phyloP scores from a whole-genome alignment of 352 stramenopile species.

The Phytopythium delawarense region DNA sequence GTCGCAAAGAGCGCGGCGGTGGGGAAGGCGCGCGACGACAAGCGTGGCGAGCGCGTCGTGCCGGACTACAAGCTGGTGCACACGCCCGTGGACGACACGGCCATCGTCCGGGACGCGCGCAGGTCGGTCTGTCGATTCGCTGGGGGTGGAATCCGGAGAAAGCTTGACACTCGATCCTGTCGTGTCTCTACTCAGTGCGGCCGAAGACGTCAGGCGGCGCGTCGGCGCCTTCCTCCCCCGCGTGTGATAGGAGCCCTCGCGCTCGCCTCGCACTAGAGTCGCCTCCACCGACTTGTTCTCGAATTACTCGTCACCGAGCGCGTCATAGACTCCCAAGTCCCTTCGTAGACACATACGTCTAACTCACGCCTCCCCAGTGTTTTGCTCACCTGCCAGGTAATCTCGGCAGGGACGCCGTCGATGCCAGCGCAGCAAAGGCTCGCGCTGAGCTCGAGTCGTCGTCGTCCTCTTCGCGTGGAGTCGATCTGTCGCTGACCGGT shows the following conservation, averaged over 20 bases:
- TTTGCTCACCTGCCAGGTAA: neutral
- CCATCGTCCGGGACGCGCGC: constrained; percentile 39
- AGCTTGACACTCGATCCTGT: no score
- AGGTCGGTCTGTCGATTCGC: constrained; percentile 20
- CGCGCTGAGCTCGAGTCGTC: neutral
- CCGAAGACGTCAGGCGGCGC: constrained; percentile 24
- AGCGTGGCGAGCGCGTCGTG: constrained; percentile 63
- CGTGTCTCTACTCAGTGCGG: constrained; percentile 13
- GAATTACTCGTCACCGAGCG: neutral
- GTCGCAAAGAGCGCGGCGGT: constrained; percentile 56
- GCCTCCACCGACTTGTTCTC: neutral
- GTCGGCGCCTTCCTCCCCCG: constrained; percentile 29
- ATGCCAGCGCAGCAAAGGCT: neutral
- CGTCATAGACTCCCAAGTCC: neutral
- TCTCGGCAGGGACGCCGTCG: constrained; percentile 2
- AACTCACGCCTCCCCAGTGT: neutral
- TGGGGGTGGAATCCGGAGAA: no score
- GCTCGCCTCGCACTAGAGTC: neutral
- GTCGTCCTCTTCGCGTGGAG: neutral
- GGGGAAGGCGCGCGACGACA: constrained; percentile 69
- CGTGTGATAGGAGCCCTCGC: constrained; percentile 11
- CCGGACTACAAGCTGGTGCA: constrained; percentile 71
- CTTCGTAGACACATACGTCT: neutral
- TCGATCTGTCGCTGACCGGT: neutral
- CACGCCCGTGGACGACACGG: constrained; percentile 36